Evolutionary conservation across 495 filamentous ascomycete genomes (phyloP).

Genomic region (Tuber melanosporum): DNA sequence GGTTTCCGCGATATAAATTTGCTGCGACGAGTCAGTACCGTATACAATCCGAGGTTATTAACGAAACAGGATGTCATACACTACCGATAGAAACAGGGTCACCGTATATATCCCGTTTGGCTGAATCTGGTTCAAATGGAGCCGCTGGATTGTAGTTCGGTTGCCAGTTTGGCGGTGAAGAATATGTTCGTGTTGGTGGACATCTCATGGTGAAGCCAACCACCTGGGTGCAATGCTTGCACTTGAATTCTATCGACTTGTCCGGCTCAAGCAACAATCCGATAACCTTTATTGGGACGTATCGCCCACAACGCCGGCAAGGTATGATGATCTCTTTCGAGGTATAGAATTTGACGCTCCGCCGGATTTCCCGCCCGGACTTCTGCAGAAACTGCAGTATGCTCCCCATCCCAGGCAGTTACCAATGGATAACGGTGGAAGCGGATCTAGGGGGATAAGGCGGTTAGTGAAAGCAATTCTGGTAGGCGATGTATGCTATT

Average conservation of each 20-base stretch:
- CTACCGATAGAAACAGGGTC: conserved; percentile 2
- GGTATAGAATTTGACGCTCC: conserved; percentile 20
- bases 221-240: conserved; percentile 9
- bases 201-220: conserved; percentile 22
- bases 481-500: not conserved
- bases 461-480: not conserved
- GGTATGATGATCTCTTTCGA: conserved; percentile 16
- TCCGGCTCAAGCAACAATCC: conserved; percentile 12
- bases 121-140: not conserved
- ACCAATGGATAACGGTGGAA: not conserved
- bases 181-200: not conserved
- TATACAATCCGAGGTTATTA: not conserved
- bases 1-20: not conserved
- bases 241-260: conserved; percentile 16
- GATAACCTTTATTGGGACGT: conserved; percentile 19
- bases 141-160: not conserved
- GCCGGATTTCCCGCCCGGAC: conserved; percentile 15
- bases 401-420: not conserved
- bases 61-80: conserved; percentile 9
- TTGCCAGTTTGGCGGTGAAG: not conserved
- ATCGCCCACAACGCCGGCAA: conserved; percentile 19
- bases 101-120: not conserved
- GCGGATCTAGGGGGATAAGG: not conserved
- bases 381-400: conserved; percentile 22
- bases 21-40: not conserved